These are phyloP conservation scores for Amphicarpaea edgeworthii DNA, from an alignment of 306 rosid species.

Conservation along the genomic window DNA sequence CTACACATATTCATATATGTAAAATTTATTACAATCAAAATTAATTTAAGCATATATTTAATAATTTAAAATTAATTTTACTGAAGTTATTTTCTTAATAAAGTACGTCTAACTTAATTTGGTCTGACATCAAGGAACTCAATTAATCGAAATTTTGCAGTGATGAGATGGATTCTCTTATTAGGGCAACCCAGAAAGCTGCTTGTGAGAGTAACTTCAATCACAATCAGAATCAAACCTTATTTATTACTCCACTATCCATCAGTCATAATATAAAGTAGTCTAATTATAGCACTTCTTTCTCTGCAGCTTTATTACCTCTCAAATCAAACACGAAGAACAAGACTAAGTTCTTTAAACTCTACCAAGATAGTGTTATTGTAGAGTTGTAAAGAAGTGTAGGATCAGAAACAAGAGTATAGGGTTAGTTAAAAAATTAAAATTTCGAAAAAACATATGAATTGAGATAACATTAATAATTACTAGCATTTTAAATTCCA, in stretches of 20 bases:
- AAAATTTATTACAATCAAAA: too few relatives aligned
- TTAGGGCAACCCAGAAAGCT: conserved; percentile 27
- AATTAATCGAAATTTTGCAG: too few relatives aligned
- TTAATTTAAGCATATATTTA: too few relatives aligned
- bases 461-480: background rate
- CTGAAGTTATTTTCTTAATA: too few relatives aligned
- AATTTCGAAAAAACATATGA: too few relatives aligned
- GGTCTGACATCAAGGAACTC: too few relatives aligned
- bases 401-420: background rate
- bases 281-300: background rate
- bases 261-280: conserved; percentile 26
- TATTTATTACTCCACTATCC: too few relatives aligned
- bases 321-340: background rate
- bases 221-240: conserved; percentile 21
- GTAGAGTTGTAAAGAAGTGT: background rate
- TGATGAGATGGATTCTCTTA: background rate
- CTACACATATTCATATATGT: too few relatives aligned
- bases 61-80: too few relatives aligned
- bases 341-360: background rate
- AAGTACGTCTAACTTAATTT: too few relatives aligned
- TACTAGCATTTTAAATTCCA: background rate
- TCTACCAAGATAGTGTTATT: background rate
- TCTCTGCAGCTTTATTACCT: background rate
- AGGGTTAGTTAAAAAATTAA: background rate
- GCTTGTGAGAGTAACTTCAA: conserved; percentile 32